Conservation (phyloP, 257 asterid genomes). For the Fraxinus cuspidata region DNA sequence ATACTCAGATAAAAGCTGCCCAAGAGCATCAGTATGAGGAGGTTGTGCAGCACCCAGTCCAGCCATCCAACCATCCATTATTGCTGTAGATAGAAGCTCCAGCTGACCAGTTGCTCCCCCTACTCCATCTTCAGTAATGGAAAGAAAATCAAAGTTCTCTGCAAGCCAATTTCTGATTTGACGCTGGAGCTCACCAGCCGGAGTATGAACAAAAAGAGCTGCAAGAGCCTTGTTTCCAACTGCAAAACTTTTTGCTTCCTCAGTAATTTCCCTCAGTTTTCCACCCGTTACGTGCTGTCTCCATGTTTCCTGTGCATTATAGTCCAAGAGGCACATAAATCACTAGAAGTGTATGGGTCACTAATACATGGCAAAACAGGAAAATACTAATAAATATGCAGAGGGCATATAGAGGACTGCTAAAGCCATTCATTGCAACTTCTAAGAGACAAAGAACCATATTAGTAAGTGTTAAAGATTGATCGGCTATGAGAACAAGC, state of each 20-base stretch:
- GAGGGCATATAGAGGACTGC: not conserved
- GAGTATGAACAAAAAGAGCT: constrained; percentile 94
- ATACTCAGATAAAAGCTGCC: constrained; percentile 92
- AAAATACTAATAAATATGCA: not conserved
- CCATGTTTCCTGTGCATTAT: constrained; percentile 76
- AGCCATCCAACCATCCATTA: constrained; percentile 99
- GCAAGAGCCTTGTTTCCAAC: constrained; percentile 92
- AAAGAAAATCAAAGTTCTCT: constrained; percentile 90
- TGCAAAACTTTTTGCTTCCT: constrained; percentile 86
- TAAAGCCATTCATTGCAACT: not conserved
- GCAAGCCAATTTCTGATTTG: constrained; percentile 98
- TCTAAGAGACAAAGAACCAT: not conserved
- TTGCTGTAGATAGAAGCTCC: constrained; percentile 98
- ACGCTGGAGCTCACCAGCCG: constrained; percentile 99
- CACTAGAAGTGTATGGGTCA: constrained; percentile 20
- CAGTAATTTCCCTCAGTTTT: constrained; percentile 94
- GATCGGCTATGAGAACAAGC: not conserved
- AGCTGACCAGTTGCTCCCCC: constrained; percentile 95
- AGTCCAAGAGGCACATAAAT: constrained; percentile 28
- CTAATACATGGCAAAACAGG: constrained; percentile 8
- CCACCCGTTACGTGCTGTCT: constrained; percentile 96
- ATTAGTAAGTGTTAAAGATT: not conserved
- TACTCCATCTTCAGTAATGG: constrained; percentile 72
- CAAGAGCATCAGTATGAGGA: constrained; percentile 94
- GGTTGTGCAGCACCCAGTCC: constrained; percentile 97